A percentile compares a stretch with the other conserved stretches of the same genome.
These are phyloP conservation scores for Tylopilus vinaceipallidus DNA, from an alignment of 768 basidiomycete genomes.

Conservation along the genomic window DNA sequence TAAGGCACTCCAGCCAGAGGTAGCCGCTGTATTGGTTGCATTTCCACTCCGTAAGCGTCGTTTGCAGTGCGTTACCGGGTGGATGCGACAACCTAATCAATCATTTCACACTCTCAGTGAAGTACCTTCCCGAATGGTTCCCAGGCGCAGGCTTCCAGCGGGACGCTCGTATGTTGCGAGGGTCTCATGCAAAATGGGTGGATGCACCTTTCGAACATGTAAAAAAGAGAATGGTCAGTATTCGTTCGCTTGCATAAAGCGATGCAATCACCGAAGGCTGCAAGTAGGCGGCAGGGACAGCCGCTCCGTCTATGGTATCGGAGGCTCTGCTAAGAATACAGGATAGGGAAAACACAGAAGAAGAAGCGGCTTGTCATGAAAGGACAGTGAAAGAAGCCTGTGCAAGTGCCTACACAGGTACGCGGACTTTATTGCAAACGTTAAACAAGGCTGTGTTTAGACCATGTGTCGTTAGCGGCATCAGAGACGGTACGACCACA, in stretches of 20 bases:
- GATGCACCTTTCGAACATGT: constrained; percentile 25
- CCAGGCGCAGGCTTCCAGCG: constrained; percentile 23
- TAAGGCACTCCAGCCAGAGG: constrained; percentile 19
- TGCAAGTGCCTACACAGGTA: constrained; percentile 22
- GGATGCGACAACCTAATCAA: background rate
- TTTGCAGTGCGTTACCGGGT: background rate
- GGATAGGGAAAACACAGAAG: constrained; percentile 1
- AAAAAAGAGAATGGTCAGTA: constrained; percentile 20
- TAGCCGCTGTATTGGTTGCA: constrained; percentile 13
- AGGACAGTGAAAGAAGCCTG: constrained; percentile 23
- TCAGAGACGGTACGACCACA: constrained; percentile 26
- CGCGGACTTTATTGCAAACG: background rate
- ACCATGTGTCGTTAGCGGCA: constrained; percentile 11
- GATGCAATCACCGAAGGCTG: background rate
- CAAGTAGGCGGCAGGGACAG: constrained; percentile 18
- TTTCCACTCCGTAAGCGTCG: constrained; percentile 22
- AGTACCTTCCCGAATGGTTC: constrained; percentile 21
- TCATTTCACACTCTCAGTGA: too few relatives aligned
- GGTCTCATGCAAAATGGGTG: constrained; percentile 8
- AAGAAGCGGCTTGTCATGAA: constrained; percentile 13
- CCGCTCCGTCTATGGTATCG: constrained; percentile 25
- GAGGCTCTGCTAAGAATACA: constrained; percentile 16
- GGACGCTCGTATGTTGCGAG: constrained; percentile 12
- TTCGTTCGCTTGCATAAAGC: background rate
- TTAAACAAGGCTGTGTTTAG: constrained; percentile 7